Conservation (phyloP, 495 filamentous ascomycete species). For the Thermochaetoides thermophila region DNA sequence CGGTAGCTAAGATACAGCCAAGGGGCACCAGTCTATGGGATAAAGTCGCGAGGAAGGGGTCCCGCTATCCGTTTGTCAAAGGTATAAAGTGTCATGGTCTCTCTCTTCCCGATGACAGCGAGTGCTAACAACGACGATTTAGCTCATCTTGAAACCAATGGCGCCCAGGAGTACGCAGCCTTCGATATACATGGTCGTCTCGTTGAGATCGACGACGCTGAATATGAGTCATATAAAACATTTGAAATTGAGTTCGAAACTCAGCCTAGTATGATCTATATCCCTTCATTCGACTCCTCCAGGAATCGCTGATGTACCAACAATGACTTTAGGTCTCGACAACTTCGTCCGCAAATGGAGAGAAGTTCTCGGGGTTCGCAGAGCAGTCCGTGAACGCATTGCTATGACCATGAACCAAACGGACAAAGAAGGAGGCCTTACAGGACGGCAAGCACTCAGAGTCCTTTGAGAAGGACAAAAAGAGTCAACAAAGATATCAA, state of each 20-base stretch:
- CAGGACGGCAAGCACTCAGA: constrained; percentile 17
- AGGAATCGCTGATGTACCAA: too few relatives aligned
- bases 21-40: constrained; percentile 10
- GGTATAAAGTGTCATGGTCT: constrained; percentile 5
- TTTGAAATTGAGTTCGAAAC: constrained; percentile 27
- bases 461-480: too few relatives aligned
- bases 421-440: too few relatives aligned
- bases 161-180: constrained; percentile 14
- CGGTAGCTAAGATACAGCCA: constrained; percentile 17
- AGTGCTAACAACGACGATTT: neutral
- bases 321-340: constrained; percentile 20
- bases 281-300: too few relatives aligned
- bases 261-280: constrained; percentile 14
- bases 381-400: too few relatives aligned
- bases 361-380: too few relatives aligned
- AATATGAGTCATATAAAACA: constrained; percentile 21
- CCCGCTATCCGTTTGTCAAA: constrained; percentile 18
- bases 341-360: constrained; percentile 22
- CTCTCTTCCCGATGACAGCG: neutral
- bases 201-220: constrained; percentile 13
- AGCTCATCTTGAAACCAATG: constrained; percentile 14
- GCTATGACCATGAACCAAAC: too few relatives aligned
- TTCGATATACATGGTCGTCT: constrained; percentile 17
- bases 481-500: too few relatives aligned
- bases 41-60: constrained; percentile 12